Conservation (phyloP, 257 asterid genomes). For the Solanum acaule region DNA sequence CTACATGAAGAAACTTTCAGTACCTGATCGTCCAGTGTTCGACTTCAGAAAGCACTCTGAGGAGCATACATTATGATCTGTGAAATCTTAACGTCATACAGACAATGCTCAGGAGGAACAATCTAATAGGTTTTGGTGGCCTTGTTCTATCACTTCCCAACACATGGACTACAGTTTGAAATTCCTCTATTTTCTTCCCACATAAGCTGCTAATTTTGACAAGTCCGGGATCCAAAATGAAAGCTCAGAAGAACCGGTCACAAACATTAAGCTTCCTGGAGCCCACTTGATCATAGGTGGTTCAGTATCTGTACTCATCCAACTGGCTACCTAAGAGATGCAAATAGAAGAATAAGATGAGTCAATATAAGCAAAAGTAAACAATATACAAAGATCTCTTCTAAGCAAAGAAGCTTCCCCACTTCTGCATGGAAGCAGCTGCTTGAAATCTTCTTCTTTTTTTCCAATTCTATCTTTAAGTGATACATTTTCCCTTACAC, state of each 20-base stretch:
- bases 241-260: slow-evolving; percentile 87
- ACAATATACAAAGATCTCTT: not conserved
- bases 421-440: not conserved
- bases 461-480: not conserved
- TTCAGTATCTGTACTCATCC: slow-evolving; percentile 87
- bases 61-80: not conserved
- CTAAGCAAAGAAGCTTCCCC: not conserved
- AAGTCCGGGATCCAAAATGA: slow-evolving; percentile 97
- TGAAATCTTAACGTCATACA: not conserved
- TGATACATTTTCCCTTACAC: not conserved
- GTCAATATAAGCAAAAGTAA: not conserved
- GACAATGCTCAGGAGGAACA: not conserved
- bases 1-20: not conserved
- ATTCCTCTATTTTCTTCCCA: slow-evolving; percentile 63
- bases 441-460: not conserved
- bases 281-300: slow-evolving; percentile 95
- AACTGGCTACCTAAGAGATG: slow-evolving; percentile 68
- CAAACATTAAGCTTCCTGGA: slow-evolving; percentile 91
- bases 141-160: not conserved
- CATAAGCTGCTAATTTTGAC: slow-evolving; percentile 84
- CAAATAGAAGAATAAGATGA: not conserved
- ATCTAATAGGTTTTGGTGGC: not conserved
- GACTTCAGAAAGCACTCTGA: not conserved
- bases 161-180: not conserved
- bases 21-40: not conserved